A percentile compares a stretch with the other conserved stretches of the same genome.
Conservation (phyloP, 345 rosid species). For the Aquilaria malaccensis region DNA sequence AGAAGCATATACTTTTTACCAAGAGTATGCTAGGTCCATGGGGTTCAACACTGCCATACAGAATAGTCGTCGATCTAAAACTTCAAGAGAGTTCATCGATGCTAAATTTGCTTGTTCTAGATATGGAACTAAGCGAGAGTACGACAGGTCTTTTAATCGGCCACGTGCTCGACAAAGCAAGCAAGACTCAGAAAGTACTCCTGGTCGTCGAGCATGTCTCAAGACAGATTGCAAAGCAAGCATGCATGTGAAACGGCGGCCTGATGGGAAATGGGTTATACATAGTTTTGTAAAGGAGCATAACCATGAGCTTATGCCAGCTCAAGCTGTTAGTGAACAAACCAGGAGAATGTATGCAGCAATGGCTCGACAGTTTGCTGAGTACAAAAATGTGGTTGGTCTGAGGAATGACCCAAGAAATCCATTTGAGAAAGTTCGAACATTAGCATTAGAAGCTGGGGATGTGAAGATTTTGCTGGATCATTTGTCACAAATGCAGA, state of each 20-base stretch:
- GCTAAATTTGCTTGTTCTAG: slow-evolving; percentile 78
- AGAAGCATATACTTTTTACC: slow-evolving; percentile 63
- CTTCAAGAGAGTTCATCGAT: slow-evolving; percentile 59
- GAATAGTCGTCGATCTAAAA: slow-evolving; percentile 64
- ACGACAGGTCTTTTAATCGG: slow-evolving; percentile 46
- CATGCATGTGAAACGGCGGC: slow-evolving; percentile 76
- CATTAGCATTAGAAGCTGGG: slow-evolving; percentile 38
- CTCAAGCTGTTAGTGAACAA: slow-evolving; percentile 70
- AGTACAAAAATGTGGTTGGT: slow-evolving; percentile 50
- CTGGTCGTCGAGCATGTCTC: slow-evolving; percentile 43
- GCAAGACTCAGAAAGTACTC: slow-evolving; percentile 48
- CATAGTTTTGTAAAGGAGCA: slow-evolving; percentile 67
- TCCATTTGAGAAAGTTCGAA: slow-evolving; percentile 45
- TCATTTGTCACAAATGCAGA: slow-evolving; percentile 40
- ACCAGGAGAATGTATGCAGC: slow-evolving; percentile 66
- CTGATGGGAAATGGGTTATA: slow-evolving; percentile 69
- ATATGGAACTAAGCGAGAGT: slow-evolving; percentile 59
- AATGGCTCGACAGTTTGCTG: slow-evolving; percentile 68
- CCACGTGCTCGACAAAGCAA: slow-evolving; percentile 59
- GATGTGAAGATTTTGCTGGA: slow-evolving; percentile 46
- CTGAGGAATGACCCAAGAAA: slow-evolving; percentile 29
- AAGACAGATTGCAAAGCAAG: slow-evolving; percentile 78
- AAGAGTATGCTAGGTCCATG: slow-evolving; percentile 58
- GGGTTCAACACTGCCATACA: slow-evolving; percentile 69
- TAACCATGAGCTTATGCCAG: slow-evolving; percentile 70